Evolutionary conservation across 1,284 basidiomycete species (phyloP), one percentile per base, ranked within the genome.

Genomic region (Ustilago shanxiensis): DNA sequence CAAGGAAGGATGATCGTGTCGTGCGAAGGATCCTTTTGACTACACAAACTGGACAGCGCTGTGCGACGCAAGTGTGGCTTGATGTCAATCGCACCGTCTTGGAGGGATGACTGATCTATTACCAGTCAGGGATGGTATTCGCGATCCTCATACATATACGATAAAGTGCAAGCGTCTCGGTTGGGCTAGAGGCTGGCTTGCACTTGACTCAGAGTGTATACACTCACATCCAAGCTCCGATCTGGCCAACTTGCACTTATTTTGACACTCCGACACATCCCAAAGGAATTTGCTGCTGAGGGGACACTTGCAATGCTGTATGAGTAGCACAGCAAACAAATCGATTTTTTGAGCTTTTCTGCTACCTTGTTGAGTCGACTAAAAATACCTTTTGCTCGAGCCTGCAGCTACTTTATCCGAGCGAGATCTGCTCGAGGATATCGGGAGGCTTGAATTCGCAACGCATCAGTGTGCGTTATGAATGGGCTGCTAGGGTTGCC

Each of bases 251-350:
- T 37, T 16, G 31, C 22, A 29, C 8, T 35, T 20, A 18, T n/a
- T 31, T 58, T 47, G 13, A 26, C 20, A 58, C 24, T 59, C 57
- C 57, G 57, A 59, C 45, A 47, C n/a, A 58, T 24, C 22, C 24
- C 28, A 11, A 47, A 47, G 44, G 39, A 31, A 29, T 51, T 51
- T 51, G n/a, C 1, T 31, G 49, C 24, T 13, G 18, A 13, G 24
- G 24, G 49, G 8, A 3, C n/a, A 51, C 16, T n/a, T 29, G 13
- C 26, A 18, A 29, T 18, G 22, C 28, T 50, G 3, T 7, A 35
- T 13, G 2, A 22, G 16, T 6, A 33, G 20, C 6, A 49, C 11
- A 49, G 45, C 22, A 26, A 49, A 49, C 26, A 49, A 49, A 49
- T 8, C n/a, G n/a, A 20, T 44, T 44, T 14, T 33, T 39, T 39